phyloP scores from a whole-genome alignment of 2,329 filamentous ascomycete species.

The Trichoderma koningii region DNA sequence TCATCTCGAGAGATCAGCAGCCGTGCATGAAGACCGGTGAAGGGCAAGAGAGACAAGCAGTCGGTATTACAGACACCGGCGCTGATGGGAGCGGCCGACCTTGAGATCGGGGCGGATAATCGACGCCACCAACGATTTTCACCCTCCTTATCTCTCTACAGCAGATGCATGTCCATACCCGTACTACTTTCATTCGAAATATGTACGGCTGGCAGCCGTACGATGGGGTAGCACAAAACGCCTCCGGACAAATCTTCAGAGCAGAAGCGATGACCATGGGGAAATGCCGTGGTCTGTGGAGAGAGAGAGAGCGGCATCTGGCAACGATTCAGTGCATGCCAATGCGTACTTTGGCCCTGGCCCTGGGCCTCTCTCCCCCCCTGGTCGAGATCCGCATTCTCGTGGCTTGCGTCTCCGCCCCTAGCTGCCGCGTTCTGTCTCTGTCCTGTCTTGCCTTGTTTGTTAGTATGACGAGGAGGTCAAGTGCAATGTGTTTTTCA shows the following conservation, averaged over 20 bases:
- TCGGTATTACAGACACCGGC: not conserved
- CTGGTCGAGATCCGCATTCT: not conserved
- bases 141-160: not conserved
- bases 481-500: too few species aligned
- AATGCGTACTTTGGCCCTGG: not conserved
- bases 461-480: too few species aligned
- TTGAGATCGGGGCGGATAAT: not conserved
- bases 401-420: not conserved
- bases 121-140: not conserved
- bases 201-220: too few species aligned
- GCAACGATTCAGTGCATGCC: not conserved
- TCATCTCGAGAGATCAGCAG: too few species aligned
- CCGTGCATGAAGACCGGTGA: not conserved
- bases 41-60: not conserved
- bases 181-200: too few species aligned
- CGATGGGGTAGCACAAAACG: too few species aligned
- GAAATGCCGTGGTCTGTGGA: not conserved
- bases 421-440: conserved; percentile 1
- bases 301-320: not conserved
- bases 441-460: not conserved
- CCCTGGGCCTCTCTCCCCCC: too few species aligned
- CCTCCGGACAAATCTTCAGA: too few species aligned
- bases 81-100: conserved; percentile 18
- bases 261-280: not conserved
- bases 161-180: too few species aligned